phyloP scores from a whole-genome alignment of 495 filamentous ascomycete genomes.

The Rostrohypoxylon terebratum region DNA sequence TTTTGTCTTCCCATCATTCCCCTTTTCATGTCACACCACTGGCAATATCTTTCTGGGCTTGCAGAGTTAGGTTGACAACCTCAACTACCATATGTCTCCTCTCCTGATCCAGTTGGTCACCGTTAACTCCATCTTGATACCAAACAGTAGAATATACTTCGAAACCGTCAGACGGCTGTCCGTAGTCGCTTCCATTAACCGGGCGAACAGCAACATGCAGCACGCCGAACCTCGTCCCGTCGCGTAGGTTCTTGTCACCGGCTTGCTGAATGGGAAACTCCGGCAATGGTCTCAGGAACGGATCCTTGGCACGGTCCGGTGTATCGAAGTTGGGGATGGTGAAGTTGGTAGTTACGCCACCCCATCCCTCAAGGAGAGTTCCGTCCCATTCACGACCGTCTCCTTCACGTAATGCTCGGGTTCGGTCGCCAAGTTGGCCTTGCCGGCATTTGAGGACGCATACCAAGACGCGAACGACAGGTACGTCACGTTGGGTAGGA shows the following conservation, averaged over 20 bases:
- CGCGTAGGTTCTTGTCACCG: constrained; percentile 44
- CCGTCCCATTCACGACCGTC: constrained; percentile 19
- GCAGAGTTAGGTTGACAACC: constrained; percentile 47
- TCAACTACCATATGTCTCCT: constrained; percentile 48
- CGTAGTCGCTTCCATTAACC: constrained; percentile 35
- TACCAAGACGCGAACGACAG: constrained; percentile 42
- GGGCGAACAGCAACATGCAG: constrained; percentile 46
- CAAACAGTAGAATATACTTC: constrained; percentile 48
- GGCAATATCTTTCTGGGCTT: constrained; percentile 44
- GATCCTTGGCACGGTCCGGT: constrained; percentile 31
- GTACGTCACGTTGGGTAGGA: constrained; percentile 33
- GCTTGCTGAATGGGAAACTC: constrained; percentile 42
- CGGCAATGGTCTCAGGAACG: constrained; percentile 31
- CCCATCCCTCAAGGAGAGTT: constrained; percentile 47
- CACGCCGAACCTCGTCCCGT: constrained; percentile 43
- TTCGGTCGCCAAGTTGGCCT: constrained; percentile 45
- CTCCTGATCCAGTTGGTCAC: constrained; percentile 42
- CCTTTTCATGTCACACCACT: constrained; percentile 12
- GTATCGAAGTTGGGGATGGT: constrained; percentile 44
- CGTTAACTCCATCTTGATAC: constrained; percentile 40
- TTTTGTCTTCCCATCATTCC: neutral
- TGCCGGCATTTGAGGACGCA: constrained; percentile 39
- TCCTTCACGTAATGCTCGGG: constrained; percentile 49
- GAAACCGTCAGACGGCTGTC: constrained; percentile 36
- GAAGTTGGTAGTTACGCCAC: constrained; percentile 49